Evolutionary conservation across 345 rosid species (phyloP), one percentile per base, ranked within the genome.

Genomic region (Arabidopsis thaliana): DNA sequence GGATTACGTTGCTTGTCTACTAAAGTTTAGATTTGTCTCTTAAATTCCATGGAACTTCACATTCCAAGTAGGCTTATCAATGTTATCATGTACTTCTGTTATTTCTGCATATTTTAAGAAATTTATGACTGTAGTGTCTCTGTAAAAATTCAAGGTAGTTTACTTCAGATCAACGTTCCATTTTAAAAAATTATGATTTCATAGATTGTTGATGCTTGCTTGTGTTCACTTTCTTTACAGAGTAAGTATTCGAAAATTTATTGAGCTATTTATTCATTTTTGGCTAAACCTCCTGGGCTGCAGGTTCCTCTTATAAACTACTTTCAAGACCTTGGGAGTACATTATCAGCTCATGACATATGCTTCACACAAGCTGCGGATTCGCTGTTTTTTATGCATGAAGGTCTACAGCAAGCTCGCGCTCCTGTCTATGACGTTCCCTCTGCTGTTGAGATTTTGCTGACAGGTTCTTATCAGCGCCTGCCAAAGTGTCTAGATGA

Each of bases 391-490:
- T 96, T 93, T 80, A 88, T 96, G 99, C 98, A 91, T 52, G 99
- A 96, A 82, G 97, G 97, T 67, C 76, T 96, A 45, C 99, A 91
- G 68, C 98, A 96, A 84, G 98, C 99, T 66, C 95, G 92, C 32
- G 98, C 97, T 71, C 99, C 99, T 52, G 87, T 91, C 40, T 96
- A 96, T 82, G 98, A 96, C 34, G 95, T 96, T 82, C 97, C 99
- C 46, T 93, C 98, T 69, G 97, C 98, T 65, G 80, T 86, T 73
- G 96, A 96, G 80, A 72, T 96, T 46, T 84, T 93, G 61, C 90
- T 96, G 25, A 85, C 96, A 13, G 96, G 99, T 62, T 89, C 92
- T 67, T 93, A 89, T 82, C 85, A 87, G 83, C 95, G 97, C 6
- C 72, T 96, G 56, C 97, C 98, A 33, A 93, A 93, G 85, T 96